phyloP scores from a whole-genome alignment of 129 eudicot species.

The Smallanthus sonchifolius region DNA sequence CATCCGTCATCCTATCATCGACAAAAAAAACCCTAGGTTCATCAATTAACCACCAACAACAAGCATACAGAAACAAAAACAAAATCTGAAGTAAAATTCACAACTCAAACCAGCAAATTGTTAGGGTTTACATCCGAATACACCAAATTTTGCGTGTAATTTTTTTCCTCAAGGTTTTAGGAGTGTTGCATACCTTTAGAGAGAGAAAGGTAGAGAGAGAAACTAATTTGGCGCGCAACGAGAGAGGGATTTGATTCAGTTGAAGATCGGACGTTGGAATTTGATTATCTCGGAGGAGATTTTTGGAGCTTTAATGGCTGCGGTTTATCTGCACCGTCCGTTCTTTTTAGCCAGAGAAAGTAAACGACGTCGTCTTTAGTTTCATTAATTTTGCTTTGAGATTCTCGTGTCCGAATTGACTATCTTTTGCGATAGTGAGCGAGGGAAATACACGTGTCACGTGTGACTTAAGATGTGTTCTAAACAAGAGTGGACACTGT shows the following conservation, averaged over 20 bases:
- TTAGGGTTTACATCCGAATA: too few relatives aligned
- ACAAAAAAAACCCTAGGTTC: constrained; percentile 30
- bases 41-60: too few relatives aligned
- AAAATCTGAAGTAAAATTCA: too few relatives aligned
- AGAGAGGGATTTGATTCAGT: constrained; percentile 9
- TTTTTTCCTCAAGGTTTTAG: not conserved
- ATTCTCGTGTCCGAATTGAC: too few relatives aligned
- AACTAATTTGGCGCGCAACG: constrained; percentile 50
- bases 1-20: constrained; percentile 41
- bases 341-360: not conserved
- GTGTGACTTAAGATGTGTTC: too few relatives aligned
- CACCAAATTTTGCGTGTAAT: not conserved
- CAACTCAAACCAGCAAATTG: too few relatives aligned
- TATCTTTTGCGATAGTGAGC: too few relatives aligned
- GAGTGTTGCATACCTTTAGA: constrained; percentile 21
- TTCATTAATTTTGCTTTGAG: too few relatives aligned
- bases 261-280: constrained; percentile 43
- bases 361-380: not conserved
- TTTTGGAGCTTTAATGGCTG: constrained; percentile 27
- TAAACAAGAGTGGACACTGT: too few relatives aligned
- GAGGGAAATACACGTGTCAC: too few relatives aligned
- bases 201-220: constrained; percentile 20
- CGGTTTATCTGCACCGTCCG: constrained; percentile 33
- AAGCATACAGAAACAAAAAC: too few relatives aligned
- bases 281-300: constrained; percentile 16